These are phyloP conservation scores for Trypanosoma cruzi DNA, from an alignment of 208 protist species.

Conservation along the genomic window DNA sequence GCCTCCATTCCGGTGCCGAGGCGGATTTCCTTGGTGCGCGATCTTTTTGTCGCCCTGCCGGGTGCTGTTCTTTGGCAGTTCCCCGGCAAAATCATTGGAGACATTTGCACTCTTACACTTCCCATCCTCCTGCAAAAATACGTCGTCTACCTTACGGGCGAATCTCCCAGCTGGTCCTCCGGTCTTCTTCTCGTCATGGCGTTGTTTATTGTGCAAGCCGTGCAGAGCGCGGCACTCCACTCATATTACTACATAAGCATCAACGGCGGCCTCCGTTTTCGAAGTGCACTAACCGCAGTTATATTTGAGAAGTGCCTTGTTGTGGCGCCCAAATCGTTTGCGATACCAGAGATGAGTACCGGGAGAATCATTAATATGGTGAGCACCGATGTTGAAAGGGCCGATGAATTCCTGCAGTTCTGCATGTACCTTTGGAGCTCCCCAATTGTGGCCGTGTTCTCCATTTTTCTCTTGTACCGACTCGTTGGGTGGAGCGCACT, in stretches of 20 bases:
- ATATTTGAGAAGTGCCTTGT: slow-evolving; percentile 72
- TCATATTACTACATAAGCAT: slow-evolving; percentile 56
- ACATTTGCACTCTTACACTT: slow-evolving; percentile 43
- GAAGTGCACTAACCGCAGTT: slow-evolving; percentile 25
- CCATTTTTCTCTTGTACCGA: slow-evolving; percentile 30
- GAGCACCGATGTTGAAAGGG: slow-evolving; percentile 56
- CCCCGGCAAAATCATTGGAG: slow-evolving; percentile 31
- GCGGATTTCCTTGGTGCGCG: slow-evolving; percentile 9
- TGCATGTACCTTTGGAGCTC: slow-evolving; percentile 51
- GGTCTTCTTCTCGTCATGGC: slow-evolving; percentile 39
- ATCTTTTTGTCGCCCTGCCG: slow-evolving; percentile 10
- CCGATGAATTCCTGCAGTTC: slow-evolving; percentile 51
- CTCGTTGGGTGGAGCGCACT: slow-evolving; percentile 51
- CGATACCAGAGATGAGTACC: slow-evolving; percentile 54
- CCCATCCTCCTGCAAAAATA: slow-evolving; percentile 62
- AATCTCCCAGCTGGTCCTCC: slow-evolving; percentile 14
- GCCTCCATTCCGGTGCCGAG: not conserved
- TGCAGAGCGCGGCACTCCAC: slow-evolving; percentile 50
- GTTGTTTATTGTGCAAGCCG: slow-evolving; percentile 47
- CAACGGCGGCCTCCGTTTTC: slow-evolving; percentile 18
- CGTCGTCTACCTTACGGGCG: slow-evolving; percentile 12
- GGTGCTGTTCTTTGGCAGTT: slow-evolving; percentile 18
- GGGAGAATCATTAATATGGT: slow-evolving; percentile 79
- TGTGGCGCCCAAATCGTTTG: slow-evolving; percentile 24
- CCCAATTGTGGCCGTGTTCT: slow-evolving; percentile 42